Evolutionary conservation across 345 rosid species (phyloP).

Genomic region (Linum trigynum): DNA sequence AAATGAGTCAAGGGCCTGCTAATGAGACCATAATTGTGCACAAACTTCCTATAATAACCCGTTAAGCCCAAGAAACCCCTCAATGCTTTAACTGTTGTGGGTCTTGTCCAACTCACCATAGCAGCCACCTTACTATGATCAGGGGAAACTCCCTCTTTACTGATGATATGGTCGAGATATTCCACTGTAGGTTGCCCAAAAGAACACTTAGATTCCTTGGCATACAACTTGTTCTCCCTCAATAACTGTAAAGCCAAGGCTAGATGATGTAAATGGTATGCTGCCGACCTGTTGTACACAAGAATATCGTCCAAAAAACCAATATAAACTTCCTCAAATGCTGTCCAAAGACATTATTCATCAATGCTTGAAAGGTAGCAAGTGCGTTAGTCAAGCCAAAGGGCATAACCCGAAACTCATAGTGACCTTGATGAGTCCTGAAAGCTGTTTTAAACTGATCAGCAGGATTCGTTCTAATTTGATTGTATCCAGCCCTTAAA

Average conservation of each 20-base stretch:
- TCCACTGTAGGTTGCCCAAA: too few relatives aligned
- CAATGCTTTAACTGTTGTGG: not conserved
- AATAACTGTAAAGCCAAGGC: not conserved
- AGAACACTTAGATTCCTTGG: too few relatives aligned
- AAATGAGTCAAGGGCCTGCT: not conserved
- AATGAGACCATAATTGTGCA: not conserved
- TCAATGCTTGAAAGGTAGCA: not conserved
- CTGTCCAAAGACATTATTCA: not conserved
- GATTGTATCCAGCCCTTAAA: too few relatives aligned
- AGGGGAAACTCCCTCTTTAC: not conserved
- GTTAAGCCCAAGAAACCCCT: not conserved
- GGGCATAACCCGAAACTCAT: too few relatives aligned
- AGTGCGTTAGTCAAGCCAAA: not conserved
- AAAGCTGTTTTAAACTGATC: not conserved
- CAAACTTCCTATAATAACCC: not conserved
- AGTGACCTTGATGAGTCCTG: not conserved
- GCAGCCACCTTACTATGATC: not conserved
- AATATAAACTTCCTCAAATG: not conserved
- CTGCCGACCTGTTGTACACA: not conserved
- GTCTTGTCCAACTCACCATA: not conserved
- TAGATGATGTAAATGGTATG: not conserved
- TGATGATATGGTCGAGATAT: not conserved
- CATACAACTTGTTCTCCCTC: not conserved
- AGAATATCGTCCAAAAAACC: not conserved
- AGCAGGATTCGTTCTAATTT: too few relatives aligned